Base-by-base conservation (phyloP, 2,329 filamentous ascomycete genomes). In the Dothideomycetidae sp. region DNA sequence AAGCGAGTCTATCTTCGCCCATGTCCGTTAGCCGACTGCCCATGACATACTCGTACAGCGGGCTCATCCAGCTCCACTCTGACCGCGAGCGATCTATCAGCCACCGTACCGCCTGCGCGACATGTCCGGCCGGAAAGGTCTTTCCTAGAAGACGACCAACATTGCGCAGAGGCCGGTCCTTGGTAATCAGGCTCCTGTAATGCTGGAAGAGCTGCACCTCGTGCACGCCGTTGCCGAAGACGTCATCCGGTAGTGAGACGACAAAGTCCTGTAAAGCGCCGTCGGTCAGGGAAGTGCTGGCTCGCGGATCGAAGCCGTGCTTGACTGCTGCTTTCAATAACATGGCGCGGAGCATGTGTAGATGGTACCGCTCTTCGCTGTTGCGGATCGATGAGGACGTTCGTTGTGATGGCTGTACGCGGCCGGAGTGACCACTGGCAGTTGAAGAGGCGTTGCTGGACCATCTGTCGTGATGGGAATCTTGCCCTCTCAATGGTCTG, bases 321-420 rank as follows among this genome's bases (percentile, higher is more conserved):
- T 88, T 86, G 62, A 88, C 77, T 15, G 85, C 86, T 1, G 86
- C 84, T 53, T 85, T 85, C 29, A 92, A 65, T 19, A 92, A 75
- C 7, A 94, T 68, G 10, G 78, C 67, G 57, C 86, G 90, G 31
- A 93, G 68, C 10, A 82, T 75, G 9, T 74, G 71, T 23, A 93
- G 68, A 17, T 36, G 33, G 48, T 90, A 84, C 11, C 74, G 64
- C 48, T 93, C 83, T 56, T 92, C 84, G 2, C 67, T 64, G 10
- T 70, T 61, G 1, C 76, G 73, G 1, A 75, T 70, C 1, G 78
- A 85, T 1, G 78, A 76, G 1, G 81, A 83, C 50, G 77, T 82
- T 15, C 75, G 68, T 69, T 65, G 60, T 1, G 60, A 63, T 10
- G 63, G 63, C 13, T 58, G 58, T 2, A 67, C 68, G 29, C 68